These are phyloP conservation scores for Alternaria brassicae DNA, from an alignment of 2,329 filamentous ascomycete genomes.

Conservation along the genomic window DNA sequence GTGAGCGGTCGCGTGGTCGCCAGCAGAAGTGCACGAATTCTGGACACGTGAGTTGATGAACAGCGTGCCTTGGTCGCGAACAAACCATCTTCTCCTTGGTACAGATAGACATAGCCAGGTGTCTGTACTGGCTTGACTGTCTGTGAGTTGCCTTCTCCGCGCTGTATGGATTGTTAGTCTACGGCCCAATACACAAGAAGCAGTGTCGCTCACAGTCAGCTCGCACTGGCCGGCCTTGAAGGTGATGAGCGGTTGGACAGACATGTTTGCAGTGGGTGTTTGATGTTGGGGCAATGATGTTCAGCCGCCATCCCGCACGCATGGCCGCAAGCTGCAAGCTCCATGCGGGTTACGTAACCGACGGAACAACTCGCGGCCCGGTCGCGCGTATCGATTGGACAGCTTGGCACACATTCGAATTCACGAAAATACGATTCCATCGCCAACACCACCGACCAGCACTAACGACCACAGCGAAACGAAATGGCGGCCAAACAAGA, in stretches of 20 bases:
- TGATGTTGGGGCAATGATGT: constrained; percentile 20
- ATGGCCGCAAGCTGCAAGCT: constrained; percentile 14
- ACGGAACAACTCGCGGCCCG: constrained; percentile 19
- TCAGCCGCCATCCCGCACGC: not conserved
- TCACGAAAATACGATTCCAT: constrained; percentile 21
- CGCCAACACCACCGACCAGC: constrained; percentile 25
- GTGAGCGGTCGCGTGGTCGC: constrained; percentile 76
- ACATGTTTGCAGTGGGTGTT: constrained; percentile 63
- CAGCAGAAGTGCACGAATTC: constrained; percentile 97
- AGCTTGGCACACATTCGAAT: constrained; percentile 23
- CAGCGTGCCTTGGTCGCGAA: not conserved
- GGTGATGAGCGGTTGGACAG: constrained; percentile 83
- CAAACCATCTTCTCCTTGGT: constrained; percentile 80
- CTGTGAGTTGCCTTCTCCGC: constrained; percentile 37
- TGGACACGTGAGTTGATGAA: constrained; percentile 47
- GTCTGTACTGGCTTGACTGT: constrained; percentile 76
- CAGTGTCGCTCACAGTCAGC: constrained; percentile 69
- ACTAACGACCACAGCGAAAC: constrained; percentile 59
- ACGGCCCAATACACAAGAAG: not conserved
- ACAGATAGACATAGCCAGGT: constrained; percentile 90
- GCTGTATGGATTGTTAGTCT: constrained; percentile 30
- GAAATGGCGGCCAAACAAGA: constrained; percentile 67
- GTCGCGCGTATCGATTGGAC: constrained; percentile 21
- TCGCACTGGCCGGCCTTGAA: constrained; percentile 96
- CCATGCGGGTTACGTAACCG: constrained; percentile 13